These are phyloP conservation scores for Penicillium sp. DNA, from an alignment of 2,329 filamentous ascomycete species.

Conservation along the genomic window DNA sequence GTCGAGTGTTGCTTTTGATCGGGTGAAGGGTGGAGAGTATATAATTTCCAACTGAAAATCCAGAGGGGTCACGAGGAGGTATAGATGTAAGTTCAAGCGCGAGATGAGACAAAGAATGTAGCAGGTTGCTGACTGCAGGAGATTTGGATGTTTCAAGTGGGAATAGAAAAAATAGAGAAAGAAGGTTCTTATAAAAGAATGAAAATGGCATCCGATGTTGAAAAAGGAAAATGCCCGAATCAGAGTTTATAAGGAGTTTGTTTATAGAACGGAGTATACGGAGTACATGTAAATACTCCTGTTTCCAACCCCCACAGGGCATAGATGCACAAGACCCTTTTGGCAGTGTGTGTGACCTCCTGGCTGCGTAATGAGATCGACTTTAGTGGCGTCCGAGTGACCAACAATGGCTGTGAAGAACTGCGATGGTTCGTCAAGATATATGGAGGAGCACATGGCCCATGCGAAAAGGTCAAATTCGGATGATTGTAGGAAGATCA, in stretches of 20 bases:
- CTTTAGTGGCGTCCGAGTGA: not conserved
- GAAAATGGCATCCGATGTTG: slow-evolving; percentile 6
- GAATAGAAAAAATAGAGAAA: not conserved
- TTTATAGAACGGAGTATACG: not conserved
- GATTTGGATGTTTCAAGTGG: slow-evolving; percentile 1
- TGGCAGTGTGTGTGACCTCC: not conserved
- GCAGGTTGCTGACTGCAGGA: slow-evolving; percentile 11
- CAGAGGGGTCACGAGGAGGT: slow-evolving; percentile 1
- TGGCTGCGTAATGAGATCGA: no score
- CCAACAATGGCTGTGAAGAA: not conserved
- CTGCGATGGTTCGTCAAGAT: not conserved
- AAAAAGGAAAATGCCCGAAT: not conserved
- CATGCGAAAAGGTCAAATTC: not conserved
- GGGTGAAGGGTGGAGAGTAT: not conserved
- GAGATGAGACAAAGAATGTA: slow-evolving; percentile 19
- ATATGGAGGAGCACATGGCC: not conserved
- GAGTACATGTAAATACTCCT: no score
- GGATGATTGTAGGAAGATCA: not conserved
- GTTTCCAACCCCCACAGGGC: not conserved
- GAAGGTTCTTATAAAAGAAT: not conserved
- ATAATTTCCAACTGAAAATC: not conserved
- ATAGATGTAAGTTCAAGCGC: not conserved
- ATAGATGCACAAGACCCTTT: not conserved
- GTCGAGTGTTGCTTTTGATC: not conserved
- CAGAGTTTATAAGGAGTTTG: no score